These are phyloP conservation scores for Sporothrix dimorphospora DNA, from an alignment of 2,329 filamentous ascomycete genomes.

Conservation along the genomic window DNA sequence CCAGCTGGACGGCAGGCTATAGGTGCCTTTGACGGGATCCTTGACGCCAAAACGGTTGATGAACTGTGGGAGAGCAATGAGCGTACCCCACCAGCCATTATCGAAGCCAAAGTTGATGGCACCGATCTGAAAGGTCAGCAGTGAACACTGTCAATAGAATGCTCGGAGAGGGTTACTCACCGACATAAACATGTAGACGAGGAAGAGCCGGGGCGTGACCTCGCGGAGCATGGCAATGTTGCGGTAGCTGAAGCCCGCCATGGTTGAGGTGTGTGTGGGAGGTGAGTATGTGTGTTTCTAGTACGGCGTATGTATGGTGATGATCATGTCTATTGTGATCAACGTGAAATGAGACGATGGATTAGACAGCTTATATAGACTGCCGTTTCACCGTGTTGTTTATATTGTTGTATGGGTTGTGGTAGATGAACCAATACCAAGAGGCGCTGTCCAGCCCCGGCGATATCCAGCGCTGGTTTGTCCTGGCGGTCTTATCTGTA, in stretches of 20 bases:
- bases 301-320: neutral
- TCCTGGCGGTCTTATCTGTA: neutral
- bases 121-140: neutral
- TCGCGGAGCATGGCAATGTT: slow-evolving; percentile 14
- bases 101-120: slow-evolving; percentile 29
- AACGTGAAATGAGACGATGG: neutral
- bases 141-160: neutral
- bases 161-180: neutral
- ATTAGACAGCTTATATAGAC: neutral
- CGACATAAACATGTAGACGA: slow-evolving; percentile 20
- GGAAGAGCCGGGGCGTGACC: slow-evolving; percentile 3
- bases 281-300: neutral
- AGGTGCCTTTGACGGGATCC: neutral
- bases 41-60: slow-evolving; percentile 23
- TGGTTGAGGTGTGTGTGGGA: neutral
- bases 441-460: neutral
- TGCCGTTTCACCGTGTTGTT: neutral
- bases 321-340: neutral
- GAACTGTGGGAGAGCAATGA: slow-evolving; percentile 19
- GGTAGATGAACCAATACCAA: neutral
- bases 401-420: neutral
- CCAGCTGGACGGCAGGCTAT: slow-evolving; percentile 22
- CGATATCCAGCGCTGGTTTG: neutral
- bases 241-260: slow-evolving; percentile 8
- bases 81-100: slow-evolving; percentile 29